Percentiles rank a stretch among this genome's conserved stretches.
Conservation (phyloP, 192 early-diverging fungal genomes). For the Coemansia umbellata region DNA sequence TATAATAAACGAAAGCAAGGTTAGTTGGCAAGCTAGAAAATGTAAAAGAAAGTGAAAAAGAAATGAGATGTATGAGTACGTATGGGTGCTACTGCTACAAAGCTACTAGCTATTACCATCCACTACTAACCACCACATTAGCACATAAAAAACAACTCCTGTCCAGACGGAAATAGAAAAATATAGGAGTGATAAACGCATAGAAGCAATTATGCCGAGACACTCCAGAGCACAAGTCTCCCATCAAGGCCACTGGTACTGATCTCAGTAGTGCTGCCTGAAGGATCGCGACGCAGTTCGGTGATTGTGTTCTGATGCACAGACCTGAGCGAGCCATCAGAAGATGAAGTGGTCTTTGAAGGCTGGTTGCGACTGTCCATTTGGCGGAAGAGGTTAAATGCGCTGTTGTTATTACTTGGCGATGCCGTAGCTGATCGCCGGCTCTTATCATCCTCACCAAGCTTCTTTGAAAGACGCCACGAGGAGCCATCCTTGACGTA, state of each 20-base stretch:
- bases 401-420: slow-evolving; percentile 61
- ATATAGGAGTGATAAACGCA: no score
- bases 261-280: slow-evolving; percentile 23
- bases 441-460: slow-evolving; percentile 77
- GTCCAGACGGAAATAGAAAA: no score
- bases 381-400: slow-evolving; percentile 80
- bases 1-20: no score
- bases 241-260: slow-evolving; percentile 48
- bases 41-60: no score
- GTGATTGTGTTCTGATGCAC: slow-evolving; percentile 98
- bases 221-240: slow-evolving; percentile 42
- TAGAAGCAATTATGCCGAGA: slow-evolving; percentile 28
- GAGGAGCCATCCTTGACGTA: slow-evolving; percentile 56
- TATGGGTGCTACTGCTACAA: no score
- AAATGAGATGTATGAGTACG: no score
- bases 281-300: slow-evolving; percentile 44
- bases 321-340: slow-evolving; percentile 61
- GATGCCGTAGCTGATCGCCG: slow-evolving; percentile 43
- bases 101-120: no score
- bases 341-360: slow-evolving; percentile 10
- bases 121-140: no score
- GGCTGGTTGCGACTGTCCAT: slow-evolving; percentile 85
- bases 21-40: no score
- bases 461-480: slow-evolving; percentile 55
- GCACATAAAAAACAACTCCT: no score